Conservation (phyloP, 75 land plant species). For the Sequoiadendron giganteum region DNA sequence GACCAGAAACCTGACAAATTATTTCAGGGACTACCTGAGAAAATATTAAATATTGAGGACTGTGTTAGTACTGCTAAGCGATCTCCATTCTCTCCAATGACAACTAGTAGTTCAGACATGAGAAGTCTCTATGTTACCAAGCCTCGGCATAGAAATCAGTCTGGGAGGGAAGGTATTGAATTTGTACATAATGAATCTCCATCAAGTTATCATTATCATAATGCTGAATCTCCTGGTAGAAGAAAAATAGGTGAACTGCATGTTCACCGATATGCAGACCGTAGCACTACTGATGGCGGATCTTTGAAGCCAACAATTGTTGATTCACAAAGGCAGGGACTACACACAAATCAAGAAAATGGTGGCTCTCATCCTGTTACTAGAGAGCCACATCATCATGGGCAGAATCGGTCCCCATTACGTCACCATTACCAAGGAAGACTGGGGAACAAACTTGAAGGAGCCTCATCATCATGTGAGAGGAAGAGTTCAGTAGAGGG, state of each 20-base stretch:
- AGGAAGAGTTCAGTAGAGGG: neutral
- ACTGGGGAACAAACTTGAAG: constrained; percentile 13
- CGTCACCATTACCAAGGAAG: constrained; percentile 9
- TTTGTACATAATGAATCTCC: neutral
- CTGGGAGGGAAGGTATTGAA: constrained; percentile 8
- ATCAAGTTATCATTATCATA: neutral
- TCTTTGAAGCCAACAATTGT: neutral
- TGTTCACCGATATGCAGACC: neutral
- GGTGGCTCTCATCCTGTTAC: neutral
- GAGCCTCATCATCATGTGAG: neutral
- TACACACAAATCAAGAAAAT: neutral
- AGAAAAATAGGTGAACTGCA: neutral
- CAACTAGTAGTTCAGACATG: constrained; percentile 6
- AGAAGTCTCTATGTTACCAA: constrained; percentile 1
- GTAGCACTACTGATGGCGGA: neutral
- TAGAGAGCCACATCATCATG: neutral
- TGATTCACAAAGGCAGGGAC: neutral
- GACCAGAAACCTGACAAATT: neutral
- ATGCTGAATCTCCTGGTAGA: constrained; percentile 5
- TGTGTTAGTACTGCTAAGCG: neutral
- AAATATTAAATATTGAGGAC: neutral
- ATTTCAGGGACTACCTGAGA: neutral
- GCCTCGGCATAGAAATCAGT: neutral
- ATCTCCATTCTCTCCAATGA: constrained; percentile 8
- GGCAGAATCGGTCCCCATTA: constrained; percentile 16